These are phyloP conservation scores for Suillus tomentosus DNA, from an alignment of 768 basidiomycete species.

Conservation along the genomic window DNA sequence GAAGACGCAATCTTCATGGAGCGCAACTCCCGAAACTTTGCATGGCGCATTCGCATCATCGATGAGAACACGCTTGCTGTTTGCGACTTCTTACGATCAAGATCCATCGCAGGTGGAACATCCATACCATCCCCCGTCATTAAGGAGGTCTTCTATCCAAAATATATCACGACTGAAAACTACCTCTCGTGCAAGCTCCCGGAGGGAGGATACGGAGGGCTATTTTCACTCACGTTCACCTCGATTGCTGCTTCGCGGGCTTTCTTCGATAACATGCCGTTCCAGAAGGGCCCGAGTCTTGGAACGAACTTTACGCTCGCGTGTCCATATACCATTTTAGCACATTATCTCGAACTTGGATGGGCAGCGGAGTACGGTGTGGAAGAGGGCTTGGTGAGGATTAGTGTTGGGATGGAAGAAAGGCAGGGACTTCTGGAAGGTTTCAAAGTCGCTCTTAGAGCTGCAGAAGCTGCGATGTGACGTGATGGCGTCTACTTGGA, in stretches of 20 bases:
- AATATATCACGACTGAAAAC: slow-evolving; percentile 69
- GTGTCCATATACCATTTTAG: slow-evolving; percentile 90
- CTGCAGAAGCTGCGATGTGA: slow-evolving; percentile 57
- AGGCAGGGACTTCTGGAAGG: slow-evolving; percentile 51
- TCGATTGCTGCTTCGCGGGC: slow-evolving; percentile 64
- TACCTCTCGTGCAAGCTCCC: slow-evolving; percentile 71
- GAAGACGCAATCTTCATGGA: slow-evolving; percentile 98
- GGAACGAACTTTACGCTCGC: slow-evolving; percentile 97
- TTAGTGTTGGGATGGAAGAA: slow-evolving; percentile 92
- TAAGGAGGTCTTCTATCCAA: slow-evolving; percentile 89
- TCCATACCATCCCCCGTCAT: slow-evolving; percentile 45
- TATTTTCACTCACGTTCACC: slow-evolving; percentile 88
- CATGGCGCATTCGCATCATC: slow-evolving; percentile 69
- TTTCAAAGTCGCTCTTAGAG: slow-evolving; percentile 66
- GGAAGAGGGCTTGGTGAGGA: slow-evolving; percentile 77
- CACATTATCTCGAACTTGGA: slow-evolving; percentile 85
- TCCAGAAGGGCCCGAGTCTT: slow-evolving; percentile 86
- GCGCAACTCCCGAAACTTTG: slow-evolving; percentile 94
- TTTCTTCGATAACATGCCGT: slow-evolving; percentile 84
- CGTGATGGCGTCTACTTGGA: neutral
- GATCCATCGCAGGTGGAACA: slow-evolving; percentile 46
- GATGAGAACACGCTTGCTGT: slow-evolving; percentile 82
- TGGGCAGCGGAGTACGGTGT: slow-evolving; percentile 92
- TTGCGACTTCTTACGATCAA: slow-evolving; percentile 74
- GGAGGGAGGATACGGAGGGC: slow-evolving; percentile 70